Base-by-base conservation (phyloP, 208 protist species). In the Acanthamoeba healyi region DNA sequence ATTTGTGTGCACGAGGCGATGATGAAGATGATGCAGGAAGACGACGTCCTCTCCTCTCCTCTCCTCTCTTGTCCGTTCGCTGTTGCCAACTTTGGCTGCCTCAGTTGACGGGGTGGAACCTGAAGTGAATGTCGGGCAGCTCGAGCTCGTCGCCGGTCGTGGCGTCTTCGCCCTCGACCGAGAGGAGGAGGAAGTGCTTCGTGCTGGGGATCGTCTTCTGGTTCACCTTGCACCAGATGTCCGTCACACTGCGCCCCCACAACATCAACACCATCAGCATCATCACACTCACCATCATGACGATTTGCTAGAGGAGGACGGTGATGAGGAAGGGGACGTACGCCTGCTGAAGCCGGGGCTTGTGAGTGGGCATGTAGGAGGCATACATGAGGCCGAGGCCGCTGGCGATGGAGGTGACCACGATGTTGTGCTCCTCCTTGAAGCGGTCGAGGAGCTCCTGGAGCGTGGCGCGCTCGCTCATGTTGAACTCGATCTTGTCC, bases 321-420 rank as follows among this genome's bases (percentile, higher is more conserved):
- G n/a, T n/a, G 29, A 44, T 2, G 26, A 44, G 12, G 67, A 46
- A n/a, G n/a, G n/a, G 32, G 22, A 29, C 72, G 42, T 81, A 81
- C 72, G 34, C 4, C 34, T 81, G 72, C 5, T 38, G 36, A 17
- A 81, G 38, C 24, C 72, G 72, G 19, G 34, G 36, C 42, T 49
- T 81, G 72, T 81, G 72, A 22, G 24, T 22, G 38, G 72, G 72
- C 72, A 81, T 14, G 72, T 51, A 81, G 34, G 72, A 81, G 34
- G 72, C 46, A 36, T 81, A 81, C 72, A 81, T 81, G 26, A 81
- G 42, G 0, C 72, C 72, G 36, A 49, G 24, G n/a, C 72, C 72
- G 42, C 72, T 81, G 72, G 72, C 72, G 42, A 81, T 81, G 72
- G 72, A 81, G 72, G 26, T 81, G 72, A 81, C 42, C 14, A 49